Base-by-base conservation (phyloP, 371 early-diverging fungal genomes). In the Mucor irregularis region DNA sequence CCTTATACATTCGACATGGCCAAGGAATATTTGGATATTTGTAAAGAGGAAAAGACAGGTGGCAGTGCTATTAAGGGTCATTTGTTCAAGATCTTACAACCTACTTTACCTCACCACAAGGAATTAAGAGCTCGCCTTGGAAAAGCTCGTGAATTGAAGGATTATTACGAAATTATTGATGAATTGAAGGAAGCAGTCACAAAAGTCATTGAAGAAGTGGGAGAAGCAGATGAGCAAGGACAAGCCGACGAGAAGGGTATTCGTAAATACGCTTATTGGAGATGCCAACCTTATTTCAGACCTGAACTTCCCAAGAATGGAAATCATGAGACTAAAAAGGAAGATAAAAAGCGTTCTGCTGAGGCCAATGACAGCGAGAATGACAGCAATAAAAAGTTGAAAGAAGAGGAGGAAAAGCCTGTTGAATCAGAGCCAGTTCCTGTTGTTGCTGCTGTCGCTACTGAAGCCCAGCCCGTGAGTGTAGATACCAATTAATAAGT, bases 11-110 rank as follows among this genome's bases (percentile, higher is more conserved):
- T 89, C 85, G 81, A 89, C 31, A 70, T 96, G 57, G 92, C 92
- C 11, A 75, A 86, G 40, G 95, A 96, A 75, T 97, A 95, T 61
- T 51, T 97, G 48, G 82, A 85, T 3, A 94, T 97, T 40, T 91
- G 88, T 53, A 76, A 69, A 6, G 56, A 80, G 42, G 48, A 56
- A 11, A 49, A 83, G 28, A 87, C 92, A 2, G 82, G 78, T 22
- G 49, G 80, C 13, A 69, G 83, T 21, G 80, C 75, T 54, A 88
- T 91, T 46, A 87, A 93, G 25, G 93, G 85, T 2, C 98, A 98
- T 67, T 61, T 98, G 62, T 98, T 98, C 75, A 97, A 96, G 65
- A 75, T 98, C n/a, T 89, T 94, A 67, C 81, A 85, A 28, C 85
- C 92, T n/a, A 86, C 85, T 54, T 72, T 95, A 47, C 78, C 81